Conservation (phyloP, 108 stramenopile genomes). For the Nitzschia sp. region DNA sequence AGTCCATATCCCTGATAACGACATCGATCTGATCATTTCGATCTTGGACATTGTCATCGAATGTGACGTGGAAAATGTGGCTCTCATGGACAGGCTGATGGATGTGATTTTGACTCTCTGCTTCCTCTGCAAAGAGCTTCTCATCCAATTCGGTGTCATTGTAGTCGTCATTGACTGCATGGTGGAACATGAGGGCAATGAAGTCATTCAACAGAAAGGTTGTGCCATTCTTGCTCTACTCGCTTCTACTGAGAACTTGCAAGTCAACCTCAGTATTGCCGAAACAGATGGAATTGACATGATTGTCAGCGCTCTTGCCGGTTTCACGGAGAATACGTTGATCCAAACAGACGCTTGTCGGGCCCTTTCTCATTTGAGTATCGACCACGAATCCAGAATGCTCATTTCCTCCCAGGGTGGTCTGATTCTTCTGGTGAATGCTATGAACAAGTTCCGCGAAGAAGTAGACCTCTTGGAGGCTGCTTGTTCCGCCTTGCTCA, state of each 20-base stretch:
- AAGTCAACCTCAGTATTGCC: conserved; percentile 44
- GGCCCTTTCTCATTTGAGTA: conserved; percentile 39
- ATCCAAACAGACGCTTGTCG: conserved; percentile 34
- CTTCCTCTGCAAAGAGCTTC: conserved; percentile 20
- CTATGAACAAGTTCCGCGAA: conserved; percentile 26
- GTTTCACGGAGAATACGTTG: conserved; percentile 17
- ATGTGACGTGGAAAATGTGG: conserved; percentile 15
- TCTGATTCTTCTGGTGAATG: conserved; percentile 34
- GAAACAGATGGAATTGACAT: conserved; percentile 51
- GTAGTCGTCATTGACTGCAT: conserved; percentile 48
- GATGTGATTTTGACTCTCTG: conserved; percentile 27
- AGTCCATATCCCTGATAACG: conserved; percentile 19
- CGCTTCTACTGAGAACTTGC: conserved; percentile 43
- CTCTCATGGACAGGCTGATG: conserved; percentile 27
- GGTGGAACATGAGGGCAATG: conserved; percentile 32
- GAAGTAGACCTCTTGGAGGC: conserved; percentile 23
- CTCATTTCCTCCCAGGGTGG: conserved; percentile 43
- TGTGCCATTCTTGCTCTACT: conserved; percentile 44
- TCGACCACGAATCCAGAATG: conserved; percentile 42
- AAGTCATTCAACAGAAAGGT: conserved; percentile 33
- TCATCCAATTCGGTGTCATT: conserved; percentile 44
- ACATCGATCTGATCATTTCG: conserved; percentile 36
- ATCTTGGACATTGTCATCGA: conserved; percentile 32
- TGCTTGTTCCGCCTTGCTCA: conserved; percentile 29
- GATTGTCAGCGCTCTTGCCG: conserved; percentile 40